Base-by-base conservation (phyloP, 495 filamentous ascomycete species). In the Podospora anserina region DNA sequence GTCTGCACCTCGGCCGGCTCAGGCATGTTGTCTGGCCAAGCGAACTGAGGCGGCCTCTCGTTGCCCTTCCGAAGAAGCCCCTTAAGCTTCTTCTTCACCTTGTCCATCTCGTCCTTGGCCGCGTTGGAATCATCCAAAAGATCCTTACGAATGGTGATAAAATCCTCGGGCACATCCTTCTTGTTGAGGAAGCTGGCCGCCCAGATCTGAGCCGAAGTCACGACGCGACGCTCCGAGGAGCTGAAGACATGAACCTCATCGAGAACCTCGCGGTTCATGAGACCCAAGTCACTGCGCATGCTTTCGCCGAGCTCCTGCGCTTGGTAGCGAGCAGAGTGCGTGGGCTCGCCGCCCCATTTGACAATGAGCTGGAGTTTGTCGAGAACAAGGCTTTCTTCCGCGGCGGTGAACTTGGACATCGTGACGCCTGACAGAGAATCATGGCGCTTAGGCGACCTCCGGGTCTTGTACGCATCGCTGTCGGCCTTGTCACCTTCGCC, bases 61-160 rank as follows among this genome's bases (percentile, higher is more conserved):
- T 91, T 92, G 3, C 96, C 96, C 76, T 96, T 90, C 28, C 95
- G 86, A 64, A 99, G 80, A 53, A 99, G 83, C 2, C 90, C 87
- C 80, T 99, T 99, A 5, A 99, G 83, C 87, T 96, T 97, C 86
- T 97, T 98, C 84, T 99, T 99, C 60, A 99, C 95, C 77, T 96
- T 97, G 79, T 99, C 95, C 94, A 97, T 99, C 72, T 96, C 94
- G 79, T 98, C 96, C 78, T 99, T 99, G 64, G 95, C 95, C n/a
- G 95, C 95, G 79, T 99, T 99, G 1, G 93, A 97, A 75, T 99
- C 95, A 77, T 99, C 95, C 6, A 99, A 83, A 2, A 99, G 84
- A 77, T 98, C 93, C 77, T 99, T 99, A 57, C 95, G 88, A 67
- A 98, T 87, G 62, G 88, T 89, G 70, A 97, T 94, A 65, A 89